Conservation (phyloP, 805 yeast genomes). For the Ogataea nitratoaversa region DNA sequence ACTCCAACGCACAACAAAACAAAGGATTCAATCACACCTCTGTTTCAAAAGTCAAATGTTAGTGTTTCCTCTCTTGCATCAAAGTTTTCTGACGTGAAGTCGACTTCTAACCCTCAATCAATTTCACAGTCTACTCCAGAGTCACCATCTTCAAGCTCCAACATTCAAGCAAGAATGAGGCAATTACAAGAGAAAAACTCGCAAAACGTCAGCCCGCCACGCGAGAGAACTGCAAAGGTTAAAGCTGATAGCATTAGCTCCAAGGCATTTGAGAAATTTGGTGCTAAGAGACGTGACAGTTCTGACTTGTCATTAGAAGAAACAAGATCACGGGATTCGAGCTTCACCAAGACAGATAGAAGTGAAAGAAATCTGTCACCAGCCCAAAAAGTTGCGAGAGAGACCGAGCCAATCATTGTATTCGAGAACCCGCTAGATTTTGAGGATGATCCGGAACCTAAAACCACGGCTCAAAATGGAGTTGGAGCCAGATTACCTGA, state of each 20-base stretch:
- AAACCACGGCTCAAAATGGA: background rate
- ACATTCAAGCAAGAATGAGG: conserved; percentile 23
- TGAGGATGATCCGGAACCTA: background rate
- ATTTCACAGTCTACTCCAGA: background rate
- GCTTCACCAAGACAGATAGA: conserved; percentile 1
- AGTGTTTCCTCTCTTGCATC: conserved; percentile 29
- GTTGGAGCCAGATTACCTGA: too few species aligned
- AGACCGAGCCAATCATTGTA: background rate
- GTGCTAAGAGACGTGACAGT: conserved; percentile 22
- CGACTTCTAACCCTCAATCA: too few species aligned
- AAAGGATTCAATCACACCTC: background rate
- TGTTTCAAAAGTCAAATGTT: conserved; percentile 7
- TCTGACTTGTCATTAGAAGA: background rate
- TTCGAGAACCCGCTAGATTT: conserved; percentile 3
- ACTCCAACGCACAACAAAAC: conserved; percentile 8
- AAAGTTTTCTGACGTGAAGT: conserved; percentile 24
- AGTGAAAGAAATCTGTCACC: too few species aligned
- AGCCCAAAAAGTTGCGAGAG: too few species aligned
- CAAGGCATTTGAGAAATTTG: conserved; percentile 29
- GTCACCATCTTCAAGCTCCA: conserved; percentile 18
- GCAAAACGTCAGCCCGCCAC: conserved; percentile 6
- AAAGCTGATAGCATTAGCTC: conserved; percentile 5
- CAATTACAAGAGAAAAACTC: conserved; percentile 22
- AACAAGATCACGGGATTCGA: background rate
- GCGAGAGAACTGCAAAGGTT: conserved; percentile 10